These are phyloP conservation scores for Brasenia schreberi DNA, from an alignment of 164 flowering plant genomes.

Conservation along the genomic window DNA sequence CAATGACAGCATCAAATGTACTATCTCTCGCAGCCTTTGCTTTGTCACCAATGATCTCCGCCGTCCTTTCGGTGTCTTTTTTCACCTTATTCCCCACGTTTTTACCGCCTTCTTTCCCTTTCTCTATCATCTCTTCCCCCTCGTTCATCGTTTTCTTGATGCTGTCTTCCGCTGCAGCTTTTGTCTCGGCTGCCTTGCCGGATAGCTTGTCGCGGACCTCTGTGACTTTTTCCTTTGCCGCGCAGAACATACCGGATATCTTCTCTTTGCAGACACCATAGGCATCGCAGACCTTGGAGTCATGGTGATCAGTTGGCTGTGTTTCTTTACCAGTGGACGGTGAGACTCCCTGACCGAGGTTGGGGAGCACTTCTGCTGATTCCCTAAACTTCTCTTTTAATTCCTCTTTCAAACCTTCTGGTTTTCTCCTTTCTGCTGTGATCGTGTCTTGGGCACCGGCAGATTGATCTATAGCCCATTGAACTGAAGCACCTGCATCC, in stretches of 20 bases:
- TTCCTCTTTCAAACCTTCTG: slow-evolving; percentile 1
- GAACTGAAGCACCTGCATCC: neutral
- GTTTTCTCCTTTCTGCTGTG: neutral
- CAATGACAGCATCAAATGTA: neutral
- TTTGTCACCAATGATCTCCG: neutral
- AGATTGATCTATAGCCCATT: neutral
- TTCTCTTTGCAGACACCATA: slow-evolving; percentile 45
- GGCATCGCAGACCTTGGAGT: slow-evolving; percentile 41
- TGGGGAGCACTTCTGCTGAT: slow-evolving; percentile 16
- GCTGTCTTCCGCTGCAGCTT: neutral
- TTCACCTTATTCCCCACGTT: neutral
- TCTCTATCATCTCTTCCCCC: neutral
- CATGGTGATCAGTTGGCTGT: neutral
- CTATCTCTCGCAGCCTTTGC: neutral
- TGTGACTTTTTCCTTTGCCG: slow-evolving; percentile 19
- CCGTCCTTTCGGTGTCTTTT: neutral
- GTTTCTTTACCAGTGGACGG: neutral
- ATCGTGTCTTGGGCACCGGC: neutral
- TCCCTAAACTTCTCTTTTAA: slow-evolving; percentile 17
- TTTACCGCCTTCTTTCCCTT: slow-evolving; percentile 6
- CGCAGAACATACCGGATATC: slow-evolving; percentile 18
- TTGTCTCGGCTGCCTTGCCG: neutral
- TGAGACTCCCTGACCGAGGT: slow-evolving; percentile 16
- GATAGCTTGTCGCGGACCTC: neutral
- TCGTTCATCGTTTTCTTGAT: neutral